Percentiles rank a stretch among this genome's conserved stretches.
phyloP scores from a whole-genome alignment of 805 yeast species.

The Hanseniaspora clermontiae region DNA sequence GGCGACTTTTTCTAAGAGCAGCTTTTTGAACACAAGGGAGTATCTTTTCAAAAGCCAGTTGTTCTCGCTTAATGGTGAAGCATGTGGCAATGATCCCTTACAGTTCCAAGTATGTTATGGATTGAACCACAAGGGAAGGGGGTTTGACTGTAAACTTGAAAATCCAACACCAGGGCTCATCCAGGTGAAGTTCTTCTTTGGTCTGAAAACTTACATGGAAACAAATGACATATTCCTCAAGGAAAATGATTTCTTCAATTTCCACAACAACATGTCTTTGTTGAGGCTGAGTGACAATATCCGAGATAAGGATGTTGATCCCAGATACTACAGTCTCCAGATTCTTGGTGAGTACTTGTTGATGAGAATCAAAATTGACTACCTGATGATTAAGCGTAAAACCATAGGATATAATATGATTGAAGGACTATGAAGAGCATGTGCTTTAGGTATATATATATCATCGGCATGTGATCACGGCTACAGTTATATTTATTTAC shows the following conservation, averaged over 20 bases:
- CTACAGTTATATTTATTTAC: too few relatives aligned
- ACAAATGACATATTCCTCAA: neutral
- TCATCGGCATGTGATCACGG: too few relatives aligned
- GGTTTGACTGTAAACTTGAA: neutral
- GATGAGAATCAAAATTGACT: neutral
- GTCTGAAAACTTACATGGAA: neutral
- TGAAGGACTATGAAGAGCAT: too few relatives aligned
- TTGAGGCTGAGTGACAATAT: neutral
- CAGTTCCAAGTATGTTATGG: neutral
- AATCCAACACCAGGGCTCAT: neutral
- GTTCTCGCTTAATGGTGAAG: neutral
- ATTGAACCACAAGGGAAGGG: neutral
- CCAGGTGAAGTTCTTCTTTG: neutral
- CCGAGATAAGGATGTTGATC: neutral
- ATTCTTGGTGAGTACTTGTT: conserved; percentile 1
- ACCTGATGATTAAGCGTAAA: neutral
- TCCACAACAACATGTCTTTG: conserved; percentile 10
- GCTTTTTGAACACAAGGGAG: neutral
- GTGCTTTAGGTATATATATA: too few relatives aligned
- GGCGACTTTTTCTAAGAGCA: neutral
- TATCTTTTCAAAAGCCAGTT: neutral
- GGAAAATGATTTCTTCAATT: conserved; percentile 3
- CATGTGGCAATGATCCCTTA: neutral
- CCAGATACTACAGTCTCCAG: neutral
- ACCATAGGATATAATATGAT: neutral